A percentile compares a stretch with the other conserved stretches of the same genome.
These are phyloP conservation scores for Syncephalis plumigaleata DNA, from an alignment of 371 early-diverging fungal genomes.

Conservation along the genomic window DNA sequence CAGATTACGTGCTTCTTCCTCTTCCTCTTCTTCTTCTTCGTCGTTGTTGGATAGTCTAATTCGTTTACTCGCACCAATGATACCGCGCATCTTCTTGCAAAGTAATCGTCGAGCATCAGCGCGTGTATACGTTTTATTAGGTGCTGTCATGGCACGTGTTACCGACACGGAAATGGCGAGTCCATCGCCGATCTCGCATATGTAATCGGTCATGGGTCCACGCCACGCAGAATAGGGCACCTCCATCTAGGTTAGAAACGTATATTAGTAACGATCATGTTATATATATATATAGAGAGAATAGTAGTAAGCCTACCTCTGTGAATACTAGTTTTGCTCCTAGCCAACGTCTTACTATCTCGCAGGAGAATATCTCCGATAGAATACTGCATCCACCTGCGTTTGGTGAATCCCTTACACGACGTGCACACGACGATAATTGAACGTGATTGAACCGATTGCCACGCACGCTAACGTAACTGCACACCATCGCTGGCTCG, in stretches of 20 bases:
- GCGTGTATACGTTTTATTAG: conserved; percentile 16
- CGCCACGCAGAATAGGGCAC: conserved; percentile 16
- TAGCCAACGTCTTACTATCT: conserved; percentile 23
- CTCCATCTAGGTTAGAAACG: conserved; percentile 15
- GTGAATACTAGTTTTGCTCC: conserved; percentile 24
- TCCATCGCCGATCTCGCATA: conserved; percentile 7
- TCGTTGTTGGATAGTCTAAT: neutral
- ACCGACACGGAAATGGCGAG: conserved; percentile 27
- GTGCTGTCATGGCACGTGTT: conserved; percentile 24
- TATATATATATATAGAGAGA: neutral
- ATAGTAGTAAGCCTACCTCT: conserved; percentile 9
- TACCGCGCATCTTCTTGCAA: conserved; percentile 21
- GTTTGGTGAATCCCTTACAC: conserved; percentile 21
- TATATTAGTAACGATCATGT: neutral
- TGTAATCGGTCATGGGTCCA: conserved; percentile 35
- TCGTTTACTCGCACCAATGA: conserved; percentile 16
- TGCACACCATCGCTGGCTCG: too few species aligned
- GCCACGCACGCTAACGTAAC: neutral
- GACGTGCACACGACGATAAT: conserved; percentile 10
- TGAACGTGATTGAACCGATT: conserved; percentile 10
- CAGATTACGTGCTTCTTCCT: too few species aligned
- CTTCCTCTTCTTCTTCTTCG: too few species aligned
- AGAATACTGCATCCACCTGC: conserved; percentile 29
- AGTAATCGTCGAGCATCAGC: conserved; percentile 22
- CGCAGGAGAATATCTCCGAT: conserved; percentile 31